Evolutionary conservation across 495 filamentous ascomycete species (phyloP).

Genomic region (Penicillium lividum): DNA sequence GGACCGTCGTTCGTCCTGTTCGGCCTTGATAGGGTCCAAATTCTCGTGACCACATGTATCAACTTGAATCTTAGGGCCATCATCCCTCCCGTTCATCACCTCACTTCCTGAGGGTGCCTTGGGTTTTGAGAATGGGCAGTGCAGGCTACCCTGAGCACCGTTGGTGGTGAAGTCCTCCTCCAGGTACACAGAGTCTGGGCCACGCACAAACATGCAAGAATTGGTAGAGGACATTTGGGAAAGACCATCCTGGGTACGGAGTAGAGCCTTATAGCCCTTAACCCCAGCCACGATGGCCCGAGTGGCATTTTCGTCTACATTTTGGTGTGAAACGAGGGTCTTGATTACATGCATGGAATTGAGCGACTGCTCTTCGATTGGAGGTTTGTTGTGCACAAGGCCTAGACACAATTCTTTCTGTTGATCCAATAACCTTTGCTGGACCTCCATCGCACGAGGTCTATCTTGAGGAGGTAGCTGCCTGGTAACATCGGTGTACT

Average conservation of each 20-base stretch:
- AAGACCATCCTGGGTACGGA: slow-evolving; percentile 29
- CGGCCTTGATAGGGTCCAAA: slow-evolving; percentile 49
- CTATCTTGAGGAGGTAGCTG: slow-evolving; percentile 29
- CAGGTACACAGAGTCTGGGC: slow-evolving; percentile 34
- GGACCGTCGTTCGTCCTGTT: slow-evolving; percentile 40
- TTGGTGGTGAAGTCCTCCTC: slow-evolving; percentile 51
- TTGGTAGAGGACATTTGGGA: slow-evolving; percentile 31
- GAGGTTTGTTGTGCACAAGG: slow-evolving; percentile 29
- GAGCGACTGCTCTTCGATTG: slow-evolving; percentile 32
- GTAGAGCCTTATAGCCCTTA: slow-evolving; percentile 41
- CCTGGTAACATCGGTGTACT: slow-evolving; percentile 28
- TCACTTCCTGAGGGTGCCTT: slow-evolving; percentile 33
- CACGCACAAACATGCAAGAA: slow-evolving; percentile 42
- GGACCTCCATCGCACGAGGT: slow-evolving; percentile 35
- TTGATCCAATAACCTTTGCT: slow-evolving; percentile 35
- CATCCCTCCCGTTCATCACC: slow-evolving; percentile 23
- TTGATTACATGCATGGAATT: slow-evolving; percentile 49
- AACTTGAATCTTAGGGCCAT: slow-evolving; percentile 31
- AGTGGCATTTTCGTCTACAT: slow-evolving; percentile 45
- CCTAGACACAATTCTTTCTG: slow-evolving; percentile 34
- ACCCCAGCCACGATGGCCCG: slow-evolving; percentile 43
- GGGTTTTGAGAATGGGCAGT: slow-evolving; percentile 49
- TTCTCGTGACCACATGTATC: slow-evolving; percentile 39
- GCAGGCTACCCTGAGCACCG: slow-evolving; percentile 43
- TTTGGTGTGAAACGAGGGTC: slow-evolving; percentile 42